Evolutionary conservation across 257 asterid genomes (phyloP).

Genomic region (Striga asiatica): DNA sequence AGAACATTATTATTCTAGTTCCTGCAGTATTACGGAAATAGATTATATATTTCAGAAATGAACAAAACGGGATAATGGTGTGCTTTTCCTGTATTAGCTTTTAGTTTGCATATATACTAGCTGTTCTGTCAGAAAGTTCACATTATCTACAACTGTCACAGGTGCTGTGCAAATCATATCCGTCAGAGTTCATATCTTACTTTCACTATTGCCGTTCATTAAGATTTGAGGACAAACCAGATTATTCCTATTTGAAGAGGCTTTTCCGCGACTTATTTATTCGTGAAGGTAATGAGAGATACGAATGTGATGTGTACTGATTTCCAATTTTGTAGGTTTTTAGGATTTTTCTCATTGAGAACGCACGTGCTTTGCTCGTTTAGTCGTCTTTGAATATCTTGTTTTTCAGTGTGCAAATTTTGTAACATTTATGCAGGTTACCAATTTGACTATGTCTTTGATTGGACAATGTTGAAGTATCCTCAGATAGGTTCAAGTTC

Average conservation of each 20-base stretch:
- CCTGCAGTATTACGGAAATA: background rate
- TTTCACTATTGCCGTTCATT: conserved; percentile 89
- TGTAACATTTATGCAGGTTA: conserved; percentile 45
- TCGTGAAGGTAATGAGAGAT: conserved; percentile 64
- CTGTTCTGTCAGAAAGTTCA: conserved; percentile 6
- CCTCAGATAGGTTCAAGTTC: conserved; percentile 90
- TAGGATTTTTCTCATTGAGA: background rate
- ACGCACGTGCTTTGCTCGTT: too few species aligned
- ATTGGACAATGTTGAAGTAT: conserved; percentile 91
- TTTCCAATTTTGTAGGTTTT: too few species aligned
- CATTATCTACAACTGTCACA: conserved; percentile 20
- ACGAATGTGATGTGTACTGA: too few species aligned
- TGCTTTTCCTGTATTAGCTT: conserved; percentile 2
- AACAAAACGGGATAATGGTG: background rate
- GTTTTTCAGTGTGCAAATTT: conserved; percentile 1
- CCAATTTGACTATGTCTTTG: conserved; percentile 93
- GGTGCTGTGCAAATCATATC: conserved; percentile 84
- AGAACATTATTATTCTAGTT: background rate
- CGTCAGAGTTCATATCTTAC: conserved; percentile 83
- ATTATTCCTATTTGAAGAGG: conserved; percentile 85
- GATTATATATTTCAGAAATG: background rate
- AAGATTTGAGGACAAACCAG: conserved; percentile 86
- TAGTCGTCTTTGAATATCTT: conserved; percentile 1
- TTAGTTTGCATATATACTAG: background rate
- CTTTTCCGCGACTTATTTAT: conserved; percentile 90